Evolutionary conservation across 495 filamentous ascomycete genomes (phyloP), one percentile per base, ranked within the genome.

Genomic region (Penicillium ochrochloron): DNA sequence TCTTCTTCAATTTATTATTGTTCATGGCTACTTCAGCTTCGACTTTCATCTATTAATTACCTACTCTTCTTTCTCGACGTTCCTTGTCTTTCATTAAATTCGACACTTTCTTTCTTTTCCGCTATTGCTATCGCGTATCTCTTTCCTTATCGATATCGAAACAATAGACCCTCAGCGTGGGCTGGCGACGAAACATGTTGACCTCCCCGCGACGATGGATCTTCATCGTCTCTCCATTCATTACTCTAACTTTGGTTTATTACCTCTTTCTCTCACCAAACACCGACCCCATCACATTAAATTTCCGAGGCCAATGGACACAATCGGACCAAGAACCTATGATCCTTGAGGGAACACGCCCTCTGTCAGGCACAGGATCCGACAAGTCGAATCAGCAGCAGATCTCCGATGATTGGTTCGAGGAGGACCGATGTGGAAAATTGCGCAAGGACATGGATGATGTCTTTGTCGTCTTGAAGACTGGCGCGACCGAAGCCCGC

Each of bases 381-480:
- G 59, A 61, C 25, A 59, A 61, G 23, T n/a, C n/a, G 46, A 23
- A 37, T 8, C 51, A 50, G 31, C 41, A 41, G n/a, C 41, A 41
- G 31, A 19, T 33, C 19, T 34, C 62, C 4, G 51, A 17, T 12
- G n/a, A 17, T 19, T 37, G n/a, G 2, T 25, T 34, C 25, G 60
- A 56, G 15, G 67, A 74, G 39, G 60, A 69, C 4, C 61, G 46
- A 46, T 74, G 71, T 35, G 70, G 63, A 12, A 63, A 63, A 11
- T 17, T 72, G 10, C 60, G 57, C 5, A 67, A 55, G 5, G 64
- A 67, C 8, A 69, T 78, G 66, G 70, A 78, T n/a, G 68, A 78
- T 51, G 65, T 82, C 31, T 71, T 80, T 52, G 75, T 82, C 1
- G 64, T 82, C 37, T 53, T 82, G 53, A 82, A 82, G 64, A 83